Evolutionary conservation across 192 early-diverging fungal genomes (phyloP), one percentile per base, ranked within the genome.

Genomic region (Spinellus fusiger): DNA sequence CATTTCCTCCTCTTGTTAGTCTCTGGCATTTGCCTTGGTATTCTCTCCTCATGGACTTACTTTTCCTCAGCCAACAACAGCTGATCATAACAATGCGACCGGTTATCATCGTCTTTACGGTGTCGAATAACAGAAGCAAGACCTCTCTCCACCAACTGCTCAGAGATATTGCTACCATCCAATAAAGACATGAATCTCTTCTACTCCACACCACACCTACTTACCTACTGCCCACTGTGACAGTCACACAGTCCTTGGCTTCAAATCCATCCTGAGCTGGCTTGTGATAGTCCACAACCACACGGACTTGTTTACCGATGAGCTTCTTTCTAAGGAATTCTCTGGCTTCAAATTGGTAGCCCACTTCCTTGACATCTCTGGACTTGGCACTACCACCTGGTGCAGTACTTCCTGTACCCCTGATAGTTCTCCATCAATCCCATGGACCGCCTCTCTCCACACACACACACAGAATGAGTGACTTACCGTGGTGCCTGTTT

Each of bases 251-350:
- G 51, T 93, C 89, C 29, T 87, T 86, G 37, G 84, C 83, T 57
- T 93, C 92, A 75, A 85, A 95, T 23, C 79, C 80, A 47, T 90
- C 94, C 35, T 85, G 78, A 3, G 95, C 88, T n/a, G 93, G 92
- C 62, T 95, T 93, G 62, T 87, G 69, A 69, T 92, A 99, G 66
- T 96, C 96, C 50, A 94, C 80, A 1, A 65, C 71, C 20, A 83
- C 74, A 32, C 70, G 83, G 40, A 76, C 96, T 29, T 79, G 78
- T 68, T 91, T 90, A 27, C 94, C 96, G 62, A 99, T 93, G 58
- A 91, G 75, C 48, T 86, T 80, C 60, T 89, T 87, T 31, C 96
- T 86, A 44, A 99, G 78, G 56, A 85, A 84, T 69, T 99, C 96
- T 64, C 85, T 86, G 16, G 94, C 93, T 56, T 96, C 89, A 66